These are phyloP conservation scores for Colletotrichum karsti DNA, from an alignment of 2,329 filamentous ascomycete species.

Conservation along the genomic window DNA sequence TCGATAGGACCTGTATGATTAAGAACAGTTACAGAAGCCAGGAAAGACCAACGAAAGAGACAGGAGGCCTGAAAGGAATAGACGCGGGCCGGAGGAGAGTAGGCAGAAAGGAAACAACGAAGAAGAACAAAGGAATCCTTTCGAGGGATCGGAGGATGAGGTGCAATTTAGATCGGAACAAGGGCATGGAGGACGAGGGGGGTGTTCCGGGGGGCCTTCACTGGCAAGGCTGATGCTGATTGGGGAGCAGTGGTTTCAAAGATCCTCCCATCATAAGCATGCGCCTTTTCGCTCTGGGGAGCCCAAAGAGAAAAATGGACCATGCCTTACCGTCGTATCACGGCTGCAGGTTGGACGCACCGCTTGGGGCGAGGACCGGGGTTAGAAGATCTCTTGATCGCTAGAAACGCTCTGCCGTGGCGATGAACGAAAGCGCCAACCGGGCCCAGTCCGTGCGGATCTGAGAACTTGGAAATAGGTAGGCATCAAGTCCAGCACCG, in stretches of 20 bases:
- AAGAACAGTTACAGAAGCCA: not conserved
- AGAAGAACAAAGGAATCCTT: not conserved
- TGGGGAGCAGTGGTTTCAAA: slow-evolving; percentile 13
- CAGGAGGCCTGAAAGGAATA: not conserved
- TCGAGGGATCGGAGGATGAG: slow-evolving; percentile 14
- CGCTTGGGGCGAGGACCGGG: slow-evolving; percentile 18
- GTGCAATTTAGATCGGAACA: slow-evolving; percentile 27
- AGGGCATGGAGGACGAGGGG: slow-evolving; percentile 4
- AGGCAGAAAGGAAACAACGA: slow-evolving; percentile 1
- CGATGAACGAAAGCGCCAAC: slow-evolving; percentile 19
- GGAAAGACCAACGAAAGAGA: not conserved
- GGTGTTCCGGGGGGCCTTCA: not conserved
- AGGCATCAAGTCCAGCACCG: not conserved
- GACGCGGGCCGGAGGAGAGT: not conserved
- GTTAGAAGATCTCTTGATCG: slow-evolving; percentile 16
- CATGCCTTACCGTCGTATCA: slow-evolving; percentile 5
- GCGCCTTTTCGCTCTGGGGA: not conserved
- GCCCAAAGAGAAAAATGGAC: not conserved
- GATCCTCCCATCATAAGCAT: slow-evolving; percentile 22
- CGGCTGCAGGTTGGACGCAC: slow-evolving; percentile 1
- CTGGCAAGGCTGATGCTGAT: slow-evolving; percentile 23
- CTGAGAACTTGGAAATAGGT: slow-evolving; percentile 15
- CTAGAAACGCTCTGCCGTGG: slow-evolving; percentile 20
- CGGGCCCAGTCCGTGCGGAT: slow-evolving; percentile 28
- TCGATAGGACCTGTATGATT: not conserved